These are phyloP conservation scores for Rhizopogon rudus DNA, from an alignment of 768 basidiomycete species.

Conservation along the genomic window DNA sequence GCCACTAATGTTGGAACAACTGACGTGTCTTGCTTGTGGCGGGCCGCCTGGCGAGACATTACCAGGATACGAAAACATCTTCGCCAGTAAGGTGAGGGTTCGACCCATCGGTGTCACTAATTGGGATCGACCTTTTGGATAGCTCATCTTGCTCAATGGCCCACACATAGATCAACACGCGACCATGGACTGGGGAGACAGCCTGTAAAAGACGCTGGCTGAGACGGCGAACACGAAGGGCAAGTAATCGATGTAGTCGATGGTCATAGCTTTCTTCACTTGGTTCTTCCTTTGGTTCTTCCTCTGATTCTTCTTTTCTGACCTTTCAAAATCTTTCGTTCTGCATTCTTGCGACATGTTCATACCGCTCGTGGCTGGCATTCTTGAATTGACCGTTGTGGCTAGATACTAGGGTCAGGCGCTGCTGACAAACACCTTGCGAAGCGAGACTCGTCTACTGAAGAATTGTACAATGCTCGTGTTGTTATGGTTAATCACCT, in stretches of 20 bases:
- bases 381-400: too few species aligned
- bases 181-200: constrained; percentile 66
- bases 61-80: constrained; percentile 93
- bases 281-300: neutral
- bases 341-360: neutral
- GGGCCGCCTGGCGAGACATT: constrained; percentile 34
- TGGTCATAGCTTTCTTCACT: neutral
- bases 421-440: too few species aligned
- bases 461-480: too few species aligned
- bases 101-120: constrained; percentile 8
- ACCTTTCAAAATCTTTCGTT: too few species aligned
- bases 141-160: constrained; percentile 87
- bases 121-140: constrained; percentile 67
- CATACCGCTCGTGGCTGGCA: neutral
- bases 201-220: constrained; percentile 55
- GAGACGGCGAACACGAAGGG: too few species aligned
- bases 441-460: too few species aligned
- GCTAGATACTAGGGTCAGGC: too few species aligned
- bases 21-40: constrained; percentile 26
- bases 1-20: neutral
- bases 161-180: constrained; percentile 94
- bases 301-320: neutral
- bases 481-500: too few species aligned
- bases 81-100: constrained; percentile 38
- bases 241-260: neutral